Base-by-base conservation (phyloP, 169 alveolate genomes). In the Eimeria falciformis region DNA sequence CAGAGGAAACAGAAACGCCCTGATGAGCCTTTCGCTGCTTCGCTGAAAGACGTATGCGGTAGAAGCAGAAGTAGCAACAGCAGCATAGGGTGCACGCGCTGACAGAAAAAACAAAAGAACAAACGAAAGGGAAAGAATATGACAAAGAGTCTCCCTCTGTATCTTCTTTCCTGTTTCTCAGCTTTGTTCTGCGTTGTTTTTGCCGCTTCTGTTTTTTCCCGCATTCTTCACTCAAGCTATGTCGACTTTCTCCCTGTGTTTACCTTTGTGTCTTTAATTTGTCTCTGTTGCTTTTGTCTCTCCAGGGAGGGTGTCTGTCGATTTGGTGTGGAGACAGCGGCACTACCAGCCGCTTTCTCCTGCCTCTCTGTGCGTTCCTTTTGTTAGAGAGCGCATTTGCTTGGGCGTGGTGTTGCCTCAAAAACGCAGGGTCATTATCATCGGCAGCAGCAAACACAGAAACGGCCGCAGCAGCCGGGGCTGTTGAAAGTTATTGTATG, bases 311-410 rank as follows among this genome's bases (percentile, higher is more conserved):
- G 4, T 58, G 33, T 27, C 75, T 58, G 53, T 27, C 1, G 37
- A 37, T 94, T 1, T 87, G 92, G 92, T 82, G 66, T 47, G 95
- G 86, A 40, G 93, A 93, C 85, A 94, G 95, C 50, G 95, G 95
- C 43, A 92, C 95, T 29, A 88, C 86, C 3, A 91, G 95, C 23
- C 77, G 95, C 62, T 56, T 81, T 27, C 90, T 81, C 7, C 71
- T 91, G 81, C 85, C 84, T 65, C 33, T 37, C 68, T 21, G 29
- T 85, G 43, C 68, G 50, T 50, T 79, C 45, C 29, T 73, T 11
- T 79, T 62, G 27, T 47, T 56, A 55, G 25, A 43, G 21, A 25
- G 58, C 50, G 37, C 62, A 7, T 50, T 50, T 14, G 7, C n/a
- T 14, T 50, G 62, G 62, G 62, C 62, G 14, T 50, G 62, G 62